Evolutionary conservation across 495 filamentous ascomycete genomes (phyloP).

Genomic region (Astrocystis sublimbata): DNA sequence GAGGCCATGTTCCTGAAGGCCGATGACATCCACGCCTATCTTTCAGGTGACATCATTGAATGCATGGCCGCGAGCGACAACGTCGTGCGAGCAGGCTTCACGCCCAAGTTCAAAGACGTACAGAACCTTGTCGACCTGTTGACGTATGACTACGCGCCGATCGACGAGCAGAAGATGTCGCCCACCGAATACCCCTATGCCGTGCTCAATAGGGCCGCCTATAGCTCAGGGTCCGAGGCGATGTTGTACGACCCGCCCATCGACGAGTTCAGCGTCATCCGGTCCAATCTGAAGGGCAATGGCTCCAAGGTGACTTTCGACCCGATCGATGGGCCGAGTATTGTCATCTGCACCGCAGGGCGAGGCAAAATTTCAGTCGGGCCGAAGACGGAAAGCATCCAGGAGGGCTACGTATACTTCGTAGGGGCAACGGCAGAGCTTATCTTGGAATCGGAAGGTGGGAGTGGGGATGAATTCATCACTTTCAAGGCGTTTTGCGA

Average conservation of each 20-base stretch:
- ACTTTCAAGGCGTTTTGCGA: constrained; percentile 97
- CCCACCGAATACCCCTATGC: constrained; percentile 81
- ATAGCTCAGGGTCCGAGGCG: constrained; percentile 67
- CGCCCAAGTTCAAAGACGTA: constrained; percentile 97
- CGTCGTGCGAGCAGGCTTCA: constrained; percentile 95
- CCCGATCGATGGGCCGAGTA: constrained; percentile 81
- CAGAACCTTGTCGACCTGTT: constrained; percentile 87
- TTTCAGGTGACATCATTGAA: constrained; percentile 95
- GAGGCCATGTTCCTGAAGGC: constrained; percentile 96
- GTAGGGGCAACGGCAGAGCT: constrained; percentile 88
- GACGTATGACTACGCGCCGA: constrained; percentile 92
- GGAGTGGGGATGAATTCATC: constrained; percentile 65
- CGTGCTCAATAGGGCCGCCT: constrained; percentile 74
- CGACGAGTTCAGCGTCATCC: constrained; percentile 91
- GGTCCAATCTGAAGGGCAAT: constrained; percentile 67
- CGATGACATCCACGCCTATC: constrained; percentile 95
- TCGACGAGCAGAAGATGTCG: constrained; percentile 88
- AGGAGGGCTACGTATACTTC: constrained; percentile 85
- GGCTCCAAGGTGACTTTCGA: constrained; percentile 85
- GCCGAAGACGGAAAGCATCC: constrained; percentile 64
- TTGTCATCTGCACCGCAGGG: constrained; percentile 85
- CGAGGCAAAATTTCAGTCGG: constrained; percentile 83
- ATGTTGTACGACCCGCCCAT: constrained; percentile 92
- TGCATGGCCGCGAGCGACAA: constrained; percentile 99
- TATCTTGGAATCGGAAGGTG: constrained; percentile 66